Base-by-base conservation (phyloP, 2,329 filamentous ascomycete genomes). In the Colletotrichum horii region DNA sequence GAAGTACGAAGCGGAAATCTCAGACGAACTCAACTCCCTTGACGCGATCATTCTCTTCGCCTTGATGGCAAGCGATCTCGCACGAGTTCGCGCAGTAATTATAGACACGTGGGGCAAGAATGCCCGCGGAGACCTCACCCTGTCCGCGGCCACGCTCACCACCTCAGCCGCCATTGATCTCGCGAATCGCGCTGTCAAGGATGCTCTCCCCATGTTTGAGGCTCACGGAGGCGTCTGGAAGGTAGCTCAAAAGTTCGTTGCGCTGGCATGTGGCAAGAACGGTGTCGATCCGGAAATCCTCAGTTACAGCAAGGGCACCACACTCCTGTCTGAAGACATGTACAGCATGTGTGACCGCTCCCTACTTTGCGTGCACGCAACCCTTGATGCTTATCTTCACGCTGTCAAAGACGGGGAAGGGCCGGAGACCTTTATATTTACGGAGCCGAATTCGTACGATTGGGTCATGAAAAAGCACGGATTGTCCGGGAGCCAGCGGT, bases 391-490 rank as follows among this genome's bases (percentile, higher is more conserved):
- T 19, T 48, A 19, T n/a, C 9, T 12, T 0, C 9, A 48, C 9
- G n/a, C 38, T 12, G n/a, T 48, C 9, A 48, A 48, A 19, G 0
- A n/a, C 19, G 38, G 38, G n/a, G 2, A 48, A n/a, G 38, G n/a
- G 3, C 0, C n/a, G 19, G 38, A n/a, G 9, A 5, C n/a, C 19
- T 19, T 19, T 19, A 0, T 48, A 0, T 48, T 48, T 48, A n/a
- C 19, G 9, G 38, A 19, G 9, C 19, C 38, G 38, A 48, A 48
- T 19, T 48, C 38, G 0, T 19, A n/a, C 0, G 38, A 12, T 48
- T 48, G 38, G 38, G 38, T n/a, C 19, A 48, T 48, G 38, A n/a
- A 48, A 12, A 48, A 12, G 19, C 38, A 19, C n/a, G 38, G 38
- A 12, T 19, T 48, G 3, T 48, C 38, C 12, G 38, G 19, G 0